Evolutionary conservation across 176 grass and related monocot genomes (phyloP).

Genomic region (Hyparrhenia diplandra): DNA sequence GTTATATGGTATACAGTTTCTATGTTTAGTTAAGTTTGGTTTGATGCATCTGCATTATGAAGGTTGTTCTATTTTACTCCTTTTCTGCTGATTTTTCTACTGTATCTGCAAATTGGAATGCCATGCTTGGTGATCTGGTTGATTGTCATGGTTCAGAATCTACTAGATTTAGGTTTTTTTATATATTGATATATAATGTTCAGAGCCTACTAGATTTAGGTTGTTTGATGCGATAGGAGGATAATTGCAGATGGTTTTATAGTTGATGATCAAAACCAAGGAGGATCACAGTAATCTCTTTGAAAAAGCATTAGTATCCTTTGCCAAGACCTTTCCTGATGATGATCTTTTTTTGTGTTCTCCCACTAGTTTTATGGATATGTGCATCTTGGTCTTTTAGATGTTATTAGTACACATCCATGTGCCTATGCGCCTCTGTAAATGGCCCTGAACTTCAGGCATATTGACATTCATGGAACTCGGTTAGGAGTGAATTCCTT

Average conservation of each 20-base stretch:
- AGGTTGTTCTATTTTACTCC: background rate
- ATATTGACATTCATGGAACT: background rate
- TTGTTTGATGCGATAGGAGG: background rate
- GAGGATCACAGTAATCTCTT: background rate
- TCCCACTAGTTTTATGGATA: background rate
- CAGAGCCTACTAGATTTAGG: background rate
- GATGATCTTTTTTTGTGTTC: background rate
- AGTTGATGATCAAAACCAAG: background rate
- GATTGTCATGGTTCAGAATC: background rate
- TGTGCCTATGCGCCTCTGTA: background rate
- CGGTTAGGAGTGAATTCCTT: background rate
- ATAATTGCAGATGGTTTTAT: background rate
- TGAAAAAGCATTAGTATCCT: background rate
- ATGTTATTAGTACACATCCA: background rate
- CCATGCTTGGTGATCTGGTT: background rate
- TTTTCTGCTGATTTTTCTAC: background rate
- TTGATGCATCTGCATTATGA: constrained; percentile 4
- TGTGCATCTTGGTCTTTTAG: background rate
- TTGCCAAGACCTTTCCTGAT: background rate
- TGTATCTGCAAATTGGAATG: background rate
- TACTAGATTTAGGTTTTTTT: background rate
- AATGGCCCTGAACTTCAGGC: background rate
- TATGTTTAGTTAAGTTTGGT: constrained; percentile 16
- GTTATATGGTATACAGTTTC: constrained; percentile 38
- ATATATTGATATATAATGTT: background rate